phyloP scores from a whole-genome alignment of 2,329 filamentous ascomycete genomes.

The Botrytis pseudocinerea region DNA sequence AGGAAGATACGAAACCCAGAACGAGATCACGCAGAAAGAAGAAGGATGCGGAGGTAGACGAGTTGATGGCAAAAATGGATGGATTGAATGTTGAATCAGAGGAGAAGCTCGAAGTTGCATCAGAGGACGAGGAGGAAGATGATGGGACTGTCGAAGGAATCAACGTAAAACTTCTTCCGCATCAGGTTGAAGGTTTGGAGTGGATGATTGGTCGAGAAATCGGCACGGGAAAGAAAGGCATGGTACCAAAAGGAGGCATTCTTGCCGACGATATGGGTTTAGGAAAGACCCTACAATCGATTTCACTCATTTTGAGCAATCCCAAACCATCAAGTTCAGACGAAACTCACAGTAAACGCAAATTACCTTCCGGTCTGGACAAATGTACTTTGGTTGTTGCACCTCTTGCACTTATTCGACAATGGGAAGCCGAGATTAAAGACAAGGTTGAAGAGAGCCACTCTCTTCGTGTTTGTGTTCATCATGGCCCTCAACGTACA shows the following conservation, averaged over 20 bases:
- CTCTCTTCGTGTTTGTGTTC: slow-evolving; percentile 77
- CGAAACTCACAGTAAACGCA: slow-evolving; percentile 58
- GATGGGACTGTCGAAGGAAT: slow-evolving; percentile 75
- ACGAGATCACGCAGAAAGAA: slow-evolving; percentile 45
- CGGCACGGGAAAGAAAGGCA: slow-evolving; percentile 77
- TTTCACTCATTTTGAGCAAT: slow-evolving; percentile 84
- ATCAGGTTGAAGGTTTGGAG: slow-evolving; percentile 88
- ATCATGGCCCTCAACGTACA: slow-evolving; percentile 84
- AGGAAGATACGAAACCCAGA: slow-evolving; percentile 49
- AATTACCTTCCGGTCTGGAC: slow-evolving; percentile 66
- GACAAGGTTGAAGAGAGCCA: slow-evolving; percentile 73
- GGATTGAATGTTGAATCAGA: slow-evolving; percentile 47
- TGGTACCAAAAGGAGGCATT: slow-evolving; percentile 86
- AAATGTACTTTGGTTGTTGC: slow-evolving; percentile 90
- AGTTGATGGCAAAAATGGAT: slow-evolving; percentile 41
- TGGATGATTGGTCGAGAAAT: slow-evolving; percentile 97
- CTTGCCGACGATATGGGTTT: slow-evolving; percentile 97
- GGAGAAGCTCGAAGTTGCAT: slow-evolving; percentile 40
- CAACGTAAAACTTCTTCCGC: slow-evolving; percentile 83
- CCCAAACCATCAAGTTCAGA: slow-evolving; percentile 63
- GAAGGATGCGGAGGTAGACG: slow-evolving; percentile 39
- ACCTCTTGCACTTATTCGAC: slow-evolving; percentile 88
- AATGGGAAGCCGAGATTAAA: slow-evolving; percentile 94
- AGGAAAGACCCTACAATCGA: slow-evolving; percentile 93
- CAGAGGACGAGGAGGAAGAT: slow-evolving; percentile 52